Percentiles rank a stretch among this genome's conserved stretches.
These are phyloP conservation scores for Camellia granthamiana DNA, from an alignment of 148 eudicot species.

Conservation along the genomic window DNA sequence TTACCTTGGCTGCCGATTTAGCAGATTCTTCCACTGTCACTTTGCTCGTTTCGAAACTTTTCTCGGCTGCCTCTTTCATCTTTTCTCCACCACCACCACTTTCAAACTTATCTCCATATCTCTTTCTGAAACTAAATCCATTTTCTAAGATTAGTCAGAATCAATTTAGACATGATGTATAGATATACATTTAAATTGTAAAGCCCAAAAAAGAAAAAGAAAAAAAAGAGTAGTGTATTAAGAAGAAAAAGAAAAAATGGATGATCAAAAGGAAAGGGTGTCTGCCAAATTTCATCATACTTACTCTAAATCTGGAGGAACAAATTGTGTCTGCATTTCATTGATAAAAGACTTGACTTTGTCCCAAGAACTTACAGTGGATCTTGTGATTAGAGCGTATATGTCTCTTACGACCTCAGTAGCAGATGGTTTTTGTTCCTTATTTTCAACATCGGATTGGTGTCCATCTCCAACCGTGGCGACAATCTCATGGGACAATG, in stretches of 20 bases:
- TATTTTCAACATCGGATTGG: neutral
- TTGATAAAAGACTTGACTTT: constrained; percentile 26
- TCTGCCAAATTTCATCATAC: neutral
- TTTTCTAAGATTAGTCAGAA: neutral
- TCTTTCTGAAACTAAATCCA: constrained; percentile 21
- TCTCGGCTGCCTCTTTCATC: constrained; percentile 28
- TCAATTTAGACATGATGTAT: too few species aligned
- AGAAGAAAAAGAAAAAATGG: too few species aligned
- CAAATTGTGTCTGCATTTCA: constrained; percentile 23
- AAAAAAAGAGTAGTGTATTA: too few species aligned
- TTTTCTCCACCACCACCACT: constrained; percentile 1
- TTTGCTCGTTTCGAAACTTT: constrained; percentile 25
- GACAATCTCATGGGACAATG: constrained; percentile 14
- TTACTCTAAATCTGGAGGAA: constrained; percentile 40
- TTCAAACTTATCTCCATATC: neutral
- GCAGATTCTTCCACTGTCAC: constrained; percentile 36
- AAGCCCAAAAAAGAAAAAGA: too few species aligned
- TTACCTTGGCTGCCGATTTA: constrained; percentile 14
- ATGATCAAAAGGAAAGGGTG: too few species aligned
- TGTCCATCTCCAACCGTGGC: neutral
- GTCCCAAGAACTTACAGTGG: constrained; percentile 24
- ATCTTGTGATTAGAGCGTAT: constrained; percentile 6
- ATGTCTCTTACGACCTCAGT: constrained; percentile 4
- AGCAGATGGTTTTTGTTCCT: constrained; percentile 12
- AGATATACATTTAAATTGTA: too few species aligned